Conservation (phyloP, 257 asterid species). For the Linaria vulgaris region DNA sequence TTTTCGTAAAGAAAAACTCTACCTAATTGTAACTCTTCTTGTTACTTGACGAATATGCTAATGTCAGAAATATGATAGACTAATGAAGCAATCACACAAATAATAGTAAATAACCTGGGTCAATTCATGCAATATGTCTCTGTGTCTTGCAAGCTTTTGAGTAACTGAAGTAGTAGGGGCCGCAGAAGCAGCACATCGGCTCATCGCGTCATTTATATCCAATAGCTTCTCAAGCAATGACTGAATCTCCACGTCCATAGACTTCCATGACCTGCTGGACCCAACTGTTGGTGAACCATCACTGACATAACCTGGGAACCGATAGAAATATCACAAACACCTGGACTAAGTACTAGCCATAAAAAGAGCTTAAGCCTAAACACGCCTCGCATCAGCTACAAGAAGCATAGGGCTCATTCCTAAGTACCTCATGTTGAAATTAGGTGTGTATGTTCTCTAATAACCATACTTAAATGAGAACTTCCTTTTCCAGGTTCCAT, state of each 20-base stretch:
- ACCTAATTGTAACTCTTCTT: too few species aligned
- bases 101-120: slow-evolving; percentile 62
- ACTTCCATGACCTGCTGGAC: slow-evolving; percentile 92
- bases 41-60: not conserved
- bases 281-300: slow-evolving; percentile 85
- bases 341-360: not conserved
- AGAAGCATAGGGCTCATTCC: not conserved
- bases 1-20: too few species aligned
- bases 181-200: slow-evolving; percentile 96
- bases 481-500: not conserved
- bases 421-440: not conserved
- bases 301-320: slow-evolving; percentile 63
- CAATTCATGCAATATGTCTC: slow-evolving; percentile 93
- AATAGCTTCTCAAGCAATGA: slow-evolving; percentile 87
- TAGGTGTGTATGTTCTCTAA: not conserved
- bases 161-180: slow-evolving; percentile 82
- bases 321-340: not conserved
- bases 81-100: not conserved
- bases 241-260: slow-evolving; percentile 95
- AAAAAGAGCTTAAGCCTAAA: not conserved
- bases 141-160: slow-evolving; percentile 93
- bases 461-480: not conserved
- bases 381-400: too few species aligned
- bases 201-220: slow-evolving; percentile 92
- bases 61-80: slow-evolving; percentile 11